Base-by-base conservation (phyloP, 2,329 filamentous ascomycete species). In the Paraphaeosphaeria sporulosa region DNA sequence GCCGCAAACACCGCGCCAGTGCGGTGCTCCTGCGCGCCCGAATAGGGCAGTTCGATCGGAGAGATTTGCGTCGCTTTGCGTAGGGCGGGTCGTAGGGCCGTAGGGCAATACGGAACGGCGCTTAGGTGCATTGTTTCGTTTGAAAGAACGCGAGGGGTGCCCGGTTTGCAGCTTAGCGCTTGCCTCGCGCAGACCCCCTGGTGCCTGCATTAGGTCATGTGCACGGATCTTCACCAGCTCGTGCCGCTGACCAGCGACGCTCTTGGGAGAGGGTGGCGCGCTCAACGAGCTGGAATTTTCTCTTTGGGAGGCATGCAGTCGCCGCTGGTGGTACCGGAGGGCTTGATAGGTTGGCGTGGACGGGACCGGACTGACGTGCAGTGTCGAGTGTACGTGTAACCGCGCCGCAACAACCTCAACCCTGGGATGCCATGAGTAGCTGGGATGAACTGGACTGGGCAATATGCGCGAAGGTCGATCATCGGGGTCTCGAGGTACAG, bases 291-390 rank as follows among this genome's bases (percentile, higher is more conserved):
- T 21, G 34, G 7, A n/a, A 1, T 57, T 51, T 50, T 50, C 56
- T 51, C 69, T 60, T 67, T 70, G 59, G 64, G 69, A 64, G 58
- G 64, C 64, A 61, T 70, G 72, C 73, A 75, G 69, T 58, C 23
- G 19, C 63, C 52, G 46, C 19, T 61, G 66, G 48, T 62, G 48
- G 65, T 59, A 54, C 57, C 52, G 51, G 32, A 32, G 36, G 36
- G 47, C 59, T 66, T 71, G 67, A 73, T 63, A 72, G 67, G 71
- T 66, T 57, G 53, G 51, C 57, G 55, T 69, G 65, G 60, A 63
- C 36, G 13, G 10, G 36, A 3, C 36, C 8, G 42, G 19, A 21
- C 68, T 69, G 64, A 70, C 63, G 64, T 72, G 69, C 68, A 71
- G 66, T 53, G 65, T 60, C 58, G 61, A 52, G 67, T 70, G 72